phyloP scores from a whole-genome alignment of 1,284 basidiomycete genomes.

The Sporisorium graminicola region DNA sequence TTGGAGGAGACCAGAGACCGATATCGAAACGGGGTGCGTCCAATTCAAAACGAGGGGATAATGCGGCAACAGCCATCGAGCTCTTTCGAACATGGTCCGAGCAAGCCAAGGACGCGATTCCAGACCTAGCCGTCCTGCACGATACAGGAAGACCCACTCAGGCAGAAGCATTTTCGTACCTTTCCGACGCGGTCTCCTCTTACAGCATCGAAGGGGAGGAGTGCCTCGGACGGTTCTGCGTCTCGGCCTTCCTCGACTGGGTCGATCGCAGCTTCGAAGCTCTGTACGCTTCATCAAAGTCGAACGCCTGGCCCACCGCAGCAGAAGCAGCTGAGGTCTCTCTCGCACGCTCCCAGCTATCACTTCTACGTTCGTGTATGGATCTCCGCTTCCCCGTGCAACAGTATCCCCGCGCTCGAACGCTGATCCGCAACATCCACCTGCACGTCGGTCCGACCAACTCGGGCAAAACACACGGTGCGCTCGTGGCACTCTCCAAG shows the following conservation, averaged over 20 bases:
- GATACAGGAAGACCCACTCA: conserved; percentile 15
- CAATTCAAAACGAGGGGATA: background rate
- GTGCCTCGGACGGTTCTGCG: conserved; percentile 34
- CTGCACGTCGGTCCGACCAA: conserved; percentile 98
- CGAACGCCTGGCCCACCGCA: background rate
- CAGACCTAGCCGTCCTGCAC: conserved; percentile 11
- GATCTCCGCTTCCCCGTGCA: conserved; percentile 66
- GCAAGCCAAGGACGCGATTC: conserved; percentile 20
- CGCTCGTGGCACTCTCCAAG: conserved; percentile 85
- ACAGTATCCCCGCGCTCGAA: conserved; percentile 71
- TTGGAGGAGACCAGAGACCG: background rate
- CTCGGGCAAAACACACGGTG: conserved; percentile 95
- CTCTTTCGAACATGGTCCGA: conserved; percentile 28
- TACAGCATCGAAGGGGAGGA: conserved; percentile 32
- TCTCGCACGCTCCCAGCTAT: conserved; percentile 39
- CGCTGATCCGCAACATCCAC: conserved; percentile 81
- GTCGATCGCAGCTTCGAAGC: conserved; percentile 18
- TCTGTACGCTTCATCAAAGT: background rate
- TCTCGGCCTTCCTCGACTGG: conserved; percentile 49
- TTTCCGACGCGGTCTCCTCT: conserved; percentile 25
- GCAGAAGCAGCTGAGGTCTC: conserved; percentile 18
- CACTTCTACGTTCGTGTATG: conserved; percentile 37
- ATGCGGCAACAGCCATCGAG: conserved; percentile 11
- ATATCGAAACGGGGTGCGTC: background rate
- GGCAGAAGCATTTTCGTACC: conserved; percentile 4